Conservation (phyloP, 2,329 filamentous ascomycete genomes). For the Fusarium tanahbumbuense region DNA sequence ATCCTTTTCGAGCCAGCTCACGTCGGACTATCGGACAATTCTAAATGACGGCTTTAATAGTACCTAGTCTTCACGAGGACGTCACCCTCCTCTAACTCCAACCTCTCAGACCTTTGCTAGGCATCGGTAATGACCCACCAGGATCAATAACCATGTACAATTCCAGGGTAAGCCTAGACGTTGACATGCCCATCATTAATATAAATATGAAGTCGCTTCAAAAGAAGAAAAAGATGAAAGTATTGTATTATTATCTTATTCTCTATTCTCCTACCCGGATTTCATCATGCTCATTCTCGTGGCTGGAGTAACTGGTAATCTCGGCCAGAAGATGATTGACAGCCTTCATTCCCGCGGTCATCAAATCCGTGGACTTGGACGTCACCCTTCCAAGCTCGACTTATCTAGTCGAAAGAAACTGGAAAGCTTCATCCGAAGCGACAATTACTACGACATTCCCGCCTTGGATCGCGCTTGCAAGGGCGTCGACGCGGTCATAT, state of each 20-base stretch:
- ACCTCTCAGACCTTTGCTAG: background rate
- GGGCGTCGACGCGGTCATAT: constrained; percentile 53
- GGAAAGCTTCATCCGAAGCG: background rate
- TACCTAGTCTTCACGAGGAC: background rate
- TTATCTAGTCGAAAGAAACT: background rate
- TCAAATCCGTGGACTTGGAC: background rate
- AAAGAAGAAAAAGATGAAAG: background rate
- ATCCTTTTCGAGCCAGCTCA: background rate
- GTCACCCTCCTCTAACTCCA: background rate
- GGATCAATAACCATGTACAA: background rate
- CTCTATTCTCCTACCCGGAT: background rate
- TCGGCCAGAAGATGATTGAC: background rate
- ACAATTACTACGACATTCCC: constrained; percentile 45
- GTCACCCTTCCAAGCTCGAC: background rate
- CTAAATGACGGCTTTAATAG: background rate
- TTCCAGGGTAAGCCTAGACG: background rate
- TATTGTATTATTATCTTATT: no score
- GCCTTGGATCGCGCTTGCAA: constrained; percentile 49
- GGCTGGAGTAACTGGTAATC: background rate
- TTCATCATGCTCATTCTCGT: background rate
- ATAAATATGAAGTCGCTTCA: background rate
- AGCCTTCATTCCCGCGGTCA: background rate
- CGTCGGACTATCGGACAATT: background rate
- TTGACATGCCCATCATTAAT: background rate
- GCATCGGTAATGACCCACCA: background rate